These are phyloP conservation scores for Leccinum subgranulosum DNA, from an alignment of 768 basidiomycete genomes.

Conservation along the genomic window DNA sequence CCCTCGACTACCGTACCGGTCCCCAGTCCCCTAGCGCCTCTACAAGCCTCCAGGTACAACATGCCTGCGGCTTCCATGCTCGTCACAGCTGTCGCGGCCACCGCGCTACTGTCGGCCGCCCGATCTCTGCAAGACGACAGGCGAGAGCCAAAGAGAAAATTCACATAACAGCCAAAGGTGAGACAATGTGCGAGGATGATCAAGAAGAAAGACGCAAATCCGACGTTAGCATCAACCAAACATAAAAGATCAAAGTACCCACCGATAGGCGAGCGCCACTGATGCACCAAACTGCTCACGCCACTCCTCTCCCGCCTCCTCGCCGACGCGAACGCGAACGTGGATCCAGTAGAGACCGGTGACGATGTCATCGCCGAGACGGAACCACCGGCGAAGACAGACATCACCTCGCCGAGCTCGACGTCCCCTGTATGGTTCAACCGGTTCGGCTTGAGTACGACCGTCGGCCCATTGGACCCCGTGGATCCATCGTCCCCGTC, in stretches of 20 bases:
- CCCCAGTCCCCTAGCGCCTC: too few relatives aligned
- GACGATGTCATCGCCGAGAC: not conserved
- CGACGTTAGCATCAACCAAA: not conserved
- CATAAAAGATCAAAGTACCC: slow-evolving; percentile 9
- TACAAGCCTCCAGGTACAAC: too few relatives aligned
- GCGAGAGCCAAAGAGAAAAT: not conserved
- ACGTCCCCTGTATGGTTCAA: slow-evolving; percentile 20
- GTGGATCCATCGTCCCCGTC: not conserved
- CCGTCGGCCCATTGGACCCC: not conserved
- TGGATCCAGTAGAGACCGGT: not conserved
- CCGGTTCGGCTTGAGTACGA: slow-evolving; percentile 27
- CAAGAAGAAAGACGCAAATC: not conserved
- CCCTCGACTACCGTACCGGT: too few relatives aligned
- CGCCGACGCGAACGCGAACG: not conserved
- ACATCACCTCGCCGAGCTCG: slow-evolving; percentile 15
- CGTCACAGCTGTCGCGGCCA: not conserved
- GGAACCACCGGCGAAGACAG: slow-evolving; percentile 19
- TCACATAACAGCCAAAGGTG: not conserved
- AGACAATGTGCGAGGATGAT: not conserved
- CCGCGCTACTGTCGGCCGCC: slow-evolving; percentile 1
- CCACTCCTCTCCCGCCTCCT: slow-evolving; percentile 21
- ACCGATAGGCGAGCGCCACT: slow-evolving; percentile 74
- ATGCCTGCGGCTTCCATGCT: too few relatives aligned
- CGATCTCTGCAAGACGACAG: slow-evolving; percentile 9
- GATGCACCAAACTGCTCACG: slow-evolving; percentile 52